Base-by-base conservation (phyloP, 306 rosid genomes). In the Dicorynia guianensis region DNA sequence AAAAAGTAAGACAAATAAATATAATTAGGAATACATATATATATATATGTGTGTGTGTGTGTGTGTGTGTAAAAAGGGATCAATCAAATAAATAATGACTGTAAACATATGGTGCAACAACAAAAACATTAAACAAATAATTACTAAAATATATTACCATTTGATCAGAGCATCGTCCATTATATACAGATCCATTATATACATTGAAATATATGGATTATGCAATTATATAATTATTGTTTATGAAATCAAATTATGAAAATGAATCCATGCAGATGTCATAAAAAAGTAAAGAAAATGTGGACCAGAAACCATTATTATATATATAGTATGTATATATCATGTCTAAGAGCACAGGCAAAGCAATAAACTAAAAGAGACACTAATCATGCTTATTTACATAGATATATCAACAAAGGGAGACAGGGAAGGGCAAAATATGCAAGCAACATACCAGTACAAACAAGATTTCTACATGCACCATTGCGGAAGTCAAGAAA, bases 401-500 rank as follows among this genome's bases (percentile, higher is more conserved):
- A 25, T 1, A 9, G 3, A 8, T 4, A 2, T 46, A 3, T 8
- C 12, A 8, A 10, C 52, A 10, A 17, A 63, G 69, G 15, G 40
- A 8, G 39, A 63, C 13, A 7, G 11, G 46, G 6, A 40, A 40
- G 6, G 7, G 10, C 13, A 10, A 46, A 46, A 69, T 11, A 3
- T 11, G 12, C 52, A 0, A 46, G n/a, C 5, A 46, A 72, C 88
- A 59, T 88, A 88, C 93, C 93, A 66, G 93, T 88, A 57, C 93
- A 88, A 67, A 88, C 93, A 79, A 88, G 93, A 76, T 88, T 25
- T 25, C 30, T 25, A 25, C 30, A 25, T 25, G 30, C 30, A 25
- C 30, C 30, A 25, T 25, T 25, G 71, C 93, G 90, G 76, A 88
- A 88, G 82, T 88, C 93, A 66, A 85, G 93, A 77, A 88, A 88